Percentiles rank a stretch among this genome's conserved stretches.
Evolutionary conservation across 805 yeast species (phyloP).

Genomic region (Pachysolen tannophilus): DNA sequence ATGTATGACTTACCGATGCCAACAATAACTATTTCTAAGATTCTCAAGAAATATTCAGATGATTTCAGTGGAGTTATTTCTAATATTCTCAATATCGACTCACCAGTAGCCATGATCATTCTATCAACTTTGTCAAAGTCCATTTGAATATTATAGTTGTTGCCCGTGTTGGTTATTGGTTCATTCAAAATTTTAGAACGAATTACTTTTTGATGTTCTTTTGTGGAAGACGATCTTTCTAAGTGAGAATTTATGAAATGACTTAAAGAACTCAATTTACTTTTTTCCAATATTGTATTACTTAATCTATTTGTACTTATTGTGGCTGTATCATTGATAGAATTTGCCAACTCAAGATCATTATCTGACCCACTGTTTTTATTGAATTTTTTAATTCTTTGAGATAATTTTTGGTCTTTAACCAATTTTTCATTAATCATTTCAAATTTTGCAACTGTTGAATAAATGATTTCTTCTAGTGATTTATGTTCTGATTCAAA

Average conservation of each 20-base stretch:
- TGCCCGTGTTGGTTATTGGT: conserved; percentile 1
- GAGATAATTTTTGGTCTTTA: conserved; percentile 24
- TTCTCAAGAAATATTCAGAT: conserved; percentile 53
- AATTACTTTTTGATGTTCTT: conserved; percentile 15
- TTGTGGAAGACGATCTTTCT: conserved; percentile 32
- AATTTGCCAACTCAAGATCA: conserved; percentile 9
- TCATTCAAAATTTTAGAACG: conserved; percentile 14
- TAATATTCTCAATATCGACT: conserved; percentile 66
- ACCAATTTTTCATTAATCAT: conserved; percentile 27
- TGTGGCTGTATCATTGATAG: background rate
- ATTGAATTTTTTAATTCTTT: conserved; percentile 19
- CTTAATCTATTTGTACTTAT: conserved; percentile 17
- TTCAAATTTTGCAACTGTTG: conserved; percentile 37
- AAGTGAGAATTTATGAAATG: conserved; percentile 47
- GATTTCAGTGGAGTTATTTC: conserved; percentile 63
- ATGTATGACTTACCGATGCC: conserved; percentile 71
- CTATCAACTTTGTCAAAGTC: conserved; percentile 47
- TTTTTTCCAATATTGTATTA: conserved; percentile 23
- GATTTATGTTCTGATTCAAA: conserved; percentile 65
- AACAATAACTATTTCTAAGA: conserved; percentile 57
- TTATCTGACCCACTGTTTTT: conserved; percentile 12
- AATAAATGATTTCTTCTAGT: conserved; percentile 45
- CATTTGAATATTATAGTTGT: conserved; percentile 15
- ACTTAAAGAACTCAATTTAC: conserved; percentile 44
- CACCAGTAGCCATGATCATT: conserved; percentile 64